phyloP scores from a whole-genome alignment of 2,329 filamentous ascomycete species.

The Aphanoascus verrucosus region DNA sequence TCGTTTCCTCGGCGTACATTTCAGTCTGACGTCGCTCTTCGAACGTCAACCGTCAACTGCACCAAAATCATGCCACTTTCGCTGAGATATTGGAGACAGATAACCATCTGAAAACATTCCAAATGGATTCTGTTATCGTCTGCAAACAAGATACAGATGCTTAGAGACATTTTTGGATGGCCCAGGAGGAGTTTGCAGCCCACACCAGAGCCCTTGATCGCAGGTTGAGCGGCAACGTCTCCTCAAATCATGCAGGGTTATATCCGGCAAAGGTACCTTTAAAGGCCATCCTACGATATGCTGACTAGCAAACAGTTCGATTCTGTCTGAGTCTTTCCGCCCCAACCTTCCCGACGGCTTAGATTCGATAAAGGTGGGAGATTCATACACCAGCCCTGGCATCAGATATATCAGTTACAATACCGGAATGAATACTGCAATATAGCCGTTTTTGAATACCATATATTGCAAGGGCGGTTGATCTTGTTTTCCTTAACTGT shows the following conservation, averaged over 20 bases:
- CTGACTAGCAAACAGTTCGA: not conserved
- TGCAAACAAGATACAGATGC: not conserved
- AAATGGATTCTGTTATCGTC: not conserved
- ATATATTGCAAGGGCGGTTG: not conserved
- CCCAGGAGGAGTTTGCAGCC: not conserved
- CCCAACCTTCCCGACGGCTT: not conserved
- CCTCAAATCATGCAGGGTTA: not conserved
- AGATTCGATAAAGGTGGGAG: not conserved
- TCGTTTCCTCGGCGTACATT: constrained; percentile 13
- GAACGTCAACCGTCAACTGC: constrained; percentile 11
- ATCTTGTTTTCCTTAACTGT: no score
- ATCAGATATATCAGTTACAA: not conserved
- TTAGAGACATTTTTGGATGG: not conserved
- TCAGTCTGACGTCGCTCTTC: constrained; percentile 12
- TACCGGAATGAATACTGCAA: not conserved
- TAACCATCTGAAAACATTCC: not conserved
- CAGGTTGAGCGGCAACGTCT: not conserved
- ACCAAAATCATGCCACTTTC: constrained; percentile 1
- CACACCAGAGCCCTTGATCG: not conserved
- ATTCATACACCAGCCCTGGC: not conserved
- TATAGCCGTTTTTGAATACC: not conserved
- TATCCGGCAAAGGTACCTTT: not conserved
- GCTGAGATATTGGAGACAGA: not conserved
- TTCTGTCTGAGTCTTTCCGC: not conserved
- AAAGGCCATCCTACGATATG: not conserved